phyloP scores from a whole-genome alignment of 1,284 basidiomycete species.

The Amylostereum areolatum region DNA sequence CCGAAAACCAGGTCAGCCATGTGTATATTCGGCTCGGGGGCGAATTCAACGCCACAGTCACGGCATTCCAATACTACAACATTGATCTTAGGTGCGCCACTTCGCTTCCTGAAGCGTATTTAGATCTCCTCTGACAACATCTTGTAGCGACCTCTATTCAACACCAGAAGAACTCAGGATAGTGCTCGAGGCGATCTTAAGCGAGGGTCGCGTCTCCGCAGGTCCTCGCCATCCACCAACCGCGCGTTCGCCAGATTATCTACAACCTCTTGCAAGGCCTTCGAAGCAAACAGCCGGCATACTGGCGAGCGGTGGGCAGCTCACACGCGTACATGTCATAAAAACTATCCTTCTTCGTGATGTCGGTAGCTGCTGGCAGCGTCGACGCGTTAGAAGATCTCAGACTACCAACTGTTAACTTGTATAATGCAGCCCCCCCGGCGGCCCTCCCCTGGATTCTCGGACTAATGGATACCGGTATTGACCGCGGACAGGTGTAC shows the following conservation, averaged over 20 bases:
- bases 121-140: slow-evolving; percentile 2
- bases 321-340: not conserved
- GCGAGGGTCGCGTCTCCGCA: slow-evolving; percentile 76
- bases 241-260: slow-evolving; percentile 76
- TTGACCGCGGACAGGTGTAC: not conserved
- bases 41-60: slow-evolving; percentile 83
- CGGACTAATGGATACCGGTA: not conserved
- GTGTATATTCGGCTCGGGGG: slow-evolving; percentile 92
- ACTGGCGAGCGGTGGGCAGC: slow-evolving; percentile 26
- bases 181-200: slow-evolving; percentile 81
- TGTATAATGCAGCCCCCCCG: not conserved
- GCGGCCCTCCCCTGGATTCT: not conserved
- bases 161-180: slow-evolving; percentile 77
- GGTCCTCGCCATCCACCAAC: slow-evolving; percentile 71
- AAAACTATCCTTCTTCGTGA: not conserved
- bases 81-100: slow-evolving; percentile 74
- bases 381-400: not conserved
- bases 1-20: slow-evolving; percentile 83
- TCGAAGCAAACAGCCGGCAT: slow-evolving; percentile 77
- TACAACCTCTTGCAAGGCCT: slow-evolving; percentile 80
- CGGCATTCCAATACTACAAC: slow-evolving; percentile 72
- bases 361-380: not conserved
- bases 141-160: slow-evolving; percentile 71
- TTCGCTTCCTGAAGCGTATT: slow-evolving; percentile 6
- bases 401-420: no score